phyloP scores from a whole-genome alignment of 2,329 filamentous ascomycete genomes.

The Hyphodiscus sp. region DNA sequence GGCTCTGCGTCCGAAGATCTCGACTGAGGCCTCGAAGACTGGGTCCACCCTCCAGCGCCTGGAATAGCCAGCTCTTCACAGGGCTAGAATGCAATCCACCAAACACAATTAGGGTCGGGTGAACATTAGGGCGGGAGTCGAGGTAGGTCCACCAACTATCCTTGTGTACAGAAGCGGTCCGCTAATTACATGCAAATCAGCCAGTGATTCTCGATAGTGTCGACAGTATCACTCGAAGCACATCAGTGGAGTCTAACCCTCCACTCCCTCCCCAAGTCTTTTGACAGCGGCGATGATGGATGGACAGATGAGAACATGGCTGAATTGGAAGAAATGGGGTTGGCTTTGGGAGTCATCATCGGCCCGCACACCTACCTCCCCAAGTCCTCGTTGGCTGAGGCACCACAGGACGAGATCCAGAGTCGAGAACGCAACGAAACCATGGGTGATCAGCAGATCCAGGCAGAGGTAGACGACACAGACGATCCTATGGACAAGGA shows the following conservation, averaged over 20 bases:
- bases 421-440: not conserved
- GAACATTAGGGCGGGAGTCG: not conserved
- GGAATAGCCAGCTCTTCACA: not conserved
- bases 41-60: not conserved
- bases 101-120: not conserved
- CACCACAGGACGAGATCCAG: no score
- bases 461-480: slow-evolving; percentile 5
- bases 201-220: slow-evolving; percentile 10
- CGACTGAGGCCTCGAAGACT: not conserved
- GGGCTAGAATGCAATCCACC: slow-evolving; percentile 5
- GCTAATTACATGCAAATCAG: slow-evolving; percentile 7
- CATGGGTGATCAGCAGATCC: slow-evolving; percentile 13
- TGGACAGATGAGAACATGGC: slow-evolving; percentile 5
- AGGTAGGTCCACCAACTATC: not conserved
- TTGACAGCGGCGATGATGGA: slow-evolving; percentile 1
- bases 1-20: slow-evolving; percentile 1
- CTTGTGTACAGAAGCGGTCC: not conserved
- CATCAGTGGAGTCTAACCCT: slow-evolving; percentile 2
- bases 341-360: slow-evolving; percentile 2
- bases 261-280: slow-evolving; percentile 2
- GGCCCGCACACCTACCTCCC: slow-evolving; percentile 1
- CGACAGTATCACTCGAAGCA: slow-evolving; percentile 5
- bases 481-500: slow-evolving; percentile 13
- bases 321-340: slow-evolving; percentile 1
- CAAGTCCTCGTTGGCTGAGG: slow-evolving; percentile 8